A percentile compares a stretch with the other conserved stretches of the same genome.
phyloP scores from a whole-genome alignment of 163 green algal species.

The Scenedesmus sp. region DNA sequence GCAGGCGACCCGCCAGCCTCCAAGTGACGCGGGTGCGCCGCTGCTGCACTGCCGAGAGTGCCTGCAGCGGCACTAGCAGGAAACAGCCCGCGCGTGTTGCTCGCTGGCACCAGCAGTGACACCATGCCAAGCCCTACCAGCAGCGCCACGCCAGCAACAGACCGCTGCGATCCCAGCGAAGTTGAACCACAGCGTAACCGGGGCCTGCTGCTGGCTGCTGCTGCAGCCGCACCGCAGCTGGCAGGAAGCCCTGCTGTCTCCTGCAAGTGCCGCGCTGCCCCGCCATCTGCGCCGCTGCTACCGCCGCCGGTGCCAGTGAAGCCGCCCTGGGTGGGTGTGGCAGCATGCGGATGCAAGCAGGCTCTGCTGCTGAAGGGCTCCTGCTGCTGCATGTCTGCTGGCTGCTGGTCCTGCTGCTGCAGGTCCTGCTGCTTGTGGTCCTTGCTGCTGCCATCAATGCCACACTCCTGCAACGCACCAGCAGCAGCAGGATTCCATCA shows the following conservation, averaged over 20 bases:
- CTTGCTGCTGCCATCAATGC: slow-evolving; percentile 13
- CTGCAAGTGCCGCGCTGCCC: not conserved
- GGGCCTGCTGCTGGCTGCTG: not conserved
- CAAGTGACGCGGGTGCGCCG: not conserved
- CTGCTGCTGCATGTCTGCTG: slow-evolving; percentile 5
- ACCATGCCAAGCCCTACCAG: slow-evolving; percentile 39
- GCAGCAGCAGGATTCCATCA: not conserved
- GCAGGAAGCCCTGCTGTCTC: not conserved
- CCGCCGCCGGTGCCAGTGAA: not conserved
- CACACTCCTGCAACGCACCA: not conserved
- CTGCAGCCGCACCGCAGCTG: not conserved
- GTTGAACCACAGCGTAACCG: not conserved
- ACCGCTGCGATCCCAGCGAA: slow-evolving; percentile 1
- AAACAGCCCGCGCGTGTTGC: not conserved
- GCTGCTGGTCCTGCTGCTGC: slow-evolving; percentile 30
- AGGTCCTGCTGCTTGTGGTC: not conserved
- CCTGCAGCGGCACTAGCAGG: slow-evolving; percentile 36
- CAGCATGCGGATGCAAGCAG: not conserved
- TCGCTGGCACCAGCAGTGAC: slow-evolving; percentile 37
- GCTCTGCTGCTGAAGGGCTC: not conserved
- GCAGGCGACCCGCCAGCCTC: not conserved
- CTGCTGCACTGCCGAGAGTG: not conserved
- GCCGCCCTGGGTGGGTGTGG: not conserved
- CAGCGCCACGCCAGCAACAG: slow-evolving; percentile 7
- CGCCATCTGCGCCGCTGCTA: slow-evolving; percentile 24